phyloP scores from a whole-genome alignment of 2,329 filamentous ascomycete genomes.

The Penicillium fuscoglaucum region DNA sequence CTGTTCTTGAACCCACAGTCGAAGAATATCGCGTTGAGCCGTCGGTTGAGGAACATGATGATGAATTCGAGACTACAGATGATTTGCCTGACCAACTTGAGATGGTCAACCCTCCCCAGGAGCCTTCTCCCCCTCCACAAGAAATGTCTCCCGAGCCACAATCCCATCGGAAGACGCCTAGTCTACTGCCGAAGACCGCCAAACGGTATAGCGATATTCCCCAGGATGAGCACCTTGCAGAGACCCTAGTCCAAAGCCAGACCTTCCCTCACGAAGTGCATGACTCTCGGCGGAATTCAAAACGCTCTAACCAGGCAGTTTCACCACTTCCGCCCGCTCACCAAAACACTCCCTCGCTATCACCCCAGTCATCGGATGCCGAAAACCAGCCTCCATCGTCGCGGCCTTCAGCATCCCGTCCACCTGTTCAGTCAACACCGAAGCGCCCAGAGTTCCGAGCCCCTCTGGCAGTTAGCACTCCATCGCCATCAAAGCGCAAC shows the following conservation, averaged over 20 bases:
- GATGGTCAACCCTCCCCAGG: conserved; percentile 20
- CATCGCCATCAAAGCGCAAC: conserved; percentile 64
- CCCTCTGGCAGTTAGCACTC: conserved; percentile 47
- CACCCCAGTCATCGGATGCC: conserved; percentile 74
- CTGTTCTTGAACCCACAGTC: conserved; percentile 11
- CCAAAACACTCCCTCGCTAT: conserved; percentile 59
- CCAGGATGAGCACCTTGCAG: conserved; percentile 37
- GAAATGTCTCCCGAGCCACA: conserved; percentile 15
- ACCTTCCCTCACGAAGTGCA: conserved; percentile 16
- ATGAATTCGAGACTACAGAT: conserved; percentile 21
- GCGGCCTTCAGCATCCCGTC: conserved; percentile 52
- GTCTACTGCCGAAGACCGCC: conserved; percentile 37
- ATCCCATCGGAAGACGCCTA: conserved; percentile 26
- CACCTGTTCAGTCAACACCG: conserved; percentile 36
- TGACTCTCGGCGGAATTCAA: conserved; percentile 11
- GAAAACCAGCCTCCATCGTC: conserved; percentile 77
- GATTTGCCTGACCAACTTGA: conserved; percentile 25
- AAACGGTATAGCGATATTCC: conserved; percentile 43
- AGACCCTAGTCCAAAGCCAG: conserved; percentile 32
- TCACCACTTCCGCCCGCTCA: conserved; percentile 39
- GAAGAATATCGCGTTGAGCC: conserved; percentile 7
- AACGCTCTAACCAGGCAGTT: conserved; percentile 17
- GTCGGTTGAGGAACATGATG: conserved; percentile 12
- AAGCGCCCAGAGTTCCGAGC: conserved; percentile 41
- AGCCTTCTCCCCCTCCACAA: conserved; percentile 15